Conservation (phyloP, 1,284 basidiomycete species). For the Meripilus lineatus region DNA sequence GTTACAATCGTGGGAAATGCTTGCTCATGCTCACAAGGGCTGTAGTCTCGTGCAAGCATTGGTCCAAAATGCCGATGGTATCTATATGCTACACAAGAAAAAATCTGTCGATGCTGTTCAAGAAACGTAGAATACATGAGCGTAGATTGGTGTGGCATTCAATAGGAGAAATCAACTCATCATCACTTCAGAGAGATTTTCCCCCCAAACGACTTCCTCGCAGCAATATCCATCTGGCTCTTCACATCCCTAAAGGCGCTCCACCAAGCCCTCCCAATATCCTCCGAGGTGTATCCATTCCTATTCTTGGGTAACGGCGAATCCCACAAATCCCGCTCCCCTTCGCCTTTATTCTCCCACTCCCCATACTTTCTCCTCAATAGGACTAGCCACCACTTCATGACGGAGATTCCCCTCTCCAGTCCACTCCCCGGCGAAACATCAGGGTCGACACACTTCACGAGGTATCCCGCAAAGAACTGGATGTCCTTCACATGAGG, state of each 20-base stretch:
- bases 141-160: no score
- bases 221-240: conserved; percentile 52
- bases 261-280: conserved; percentile 72
- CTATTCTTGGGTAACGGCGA: conserved; percentile 21
- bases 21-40: no score
- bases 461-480: conserved; percentile 65
- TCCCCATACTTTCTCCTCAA: conserved; percentile 52
- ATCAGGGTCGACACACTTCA: conserved; percentile 52
- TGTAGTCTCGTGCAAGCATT: no score
- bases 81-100: no score
- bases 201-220: conserved; percentile 64
- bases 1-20: no score
- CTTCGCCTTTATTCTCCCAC: conserved; percentile 42
- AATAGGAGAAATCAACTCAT: no score
- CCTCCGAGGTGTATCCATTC: conserved; percentile 26
- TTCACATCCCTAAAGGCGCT: conserved; percentile 62
- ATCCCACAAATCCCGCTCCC: conserved; percentile 22
- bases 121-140: no score
- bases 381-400: conserved; percentile 77
- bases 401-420: conserved; percentile 60
- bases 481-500: conserved; percentile 70
- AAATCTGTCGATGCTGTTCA: no score
- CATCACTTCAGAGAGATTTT: conserved; percentile 35
- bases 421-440: conserved; percentile 54
- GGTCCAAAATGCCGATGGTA: no score